phyloP scores from a whole-genome alignment of 2,329 filamentous ascomycete genomes.

The Epichloe hybrida region DNA sequence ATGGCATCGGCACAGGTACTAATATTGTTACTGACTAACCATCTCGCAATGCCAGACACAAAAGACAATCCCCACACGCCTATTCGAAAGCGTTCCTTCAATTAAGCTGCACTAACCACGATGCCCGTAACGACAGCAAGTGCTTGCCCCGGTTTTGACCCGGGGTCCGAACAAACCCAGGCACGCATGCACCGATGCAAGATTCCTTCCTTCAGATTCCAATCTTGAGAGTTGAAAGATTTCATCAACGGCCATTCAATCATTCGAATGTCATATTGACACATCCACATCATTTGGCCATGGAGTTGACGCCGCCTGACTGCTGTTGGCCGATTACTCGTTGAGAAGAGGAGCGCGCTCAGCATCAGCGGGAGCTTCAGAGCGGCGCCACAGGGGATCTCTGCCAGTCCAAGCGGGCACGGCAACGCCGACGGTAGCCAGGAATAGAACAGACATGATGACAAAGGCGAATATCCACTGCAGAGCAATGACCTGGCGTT shows the following conservation, averaged over 20 bases:
- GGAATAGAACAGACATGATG: slow-evolving; percentile 64
- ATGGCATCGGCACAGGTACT: no score
- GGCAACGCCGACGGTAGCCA: slow-evolving; percentile 51
- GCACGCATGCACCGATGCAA: neutral
- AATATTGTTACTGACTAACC: no score
- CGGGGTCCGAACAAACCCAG: neutral
- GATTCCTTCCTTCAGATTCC: neutral
- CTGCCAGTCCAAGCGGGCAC: slow-evolving; percentile 50
- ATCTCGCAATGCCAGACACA: neutral
- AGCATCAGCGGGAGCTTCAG: slow-evolving; percentile 28
- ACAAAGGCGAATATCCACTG: slow-evolving; percentile 90
- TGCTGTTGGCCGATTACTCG: slow-evolving; percentile 18
- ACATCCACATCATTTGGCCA: neutral
- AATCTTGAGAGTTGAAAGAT: neutral
- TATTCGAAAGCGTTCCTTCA: neutral
- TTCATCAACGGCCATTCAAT: neutral
- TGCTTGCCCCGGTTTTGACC: neutral
- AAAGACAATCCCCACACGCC: neutral
- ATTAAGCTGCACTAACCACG: neutral
- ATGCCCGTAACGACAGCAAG: neutral
- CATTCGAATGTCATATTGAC: neutral
- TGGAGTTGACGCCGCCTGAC: neutral
- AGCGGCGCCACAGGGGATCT: slow-evolving; percentile 36
- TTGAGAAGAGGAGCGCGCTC: slow-evolving; percentile 50
- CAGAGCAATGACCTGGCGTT: slow-evolving; percentile 57